phyloP scores from a whole-genome alignment of 225 moss, liverwort and hornwort species.

The Rhytidiadelphus loreus region DNA sequence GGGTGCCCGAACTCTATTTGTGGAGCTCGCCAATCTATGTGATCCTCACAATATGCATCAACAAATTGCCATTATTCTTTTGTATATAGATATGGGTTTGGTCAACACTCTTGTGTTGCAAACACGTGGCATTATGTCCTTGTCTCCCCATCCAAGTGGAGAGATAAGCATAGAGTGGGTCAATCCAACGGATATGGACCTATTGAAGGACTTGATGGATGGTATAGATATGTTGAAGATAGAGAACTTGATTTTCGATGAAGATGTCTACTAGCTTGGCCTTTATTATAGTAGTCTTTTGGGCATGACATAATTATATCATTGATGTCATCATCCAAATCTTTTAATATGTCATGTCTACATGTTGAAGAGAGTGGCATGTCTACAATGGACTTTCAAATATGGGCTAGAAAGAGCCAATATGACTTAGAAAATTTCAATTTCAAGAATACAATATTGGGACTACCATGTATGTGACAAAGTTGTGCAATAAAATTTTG shows the following conservation, averaged over 20 bases:
- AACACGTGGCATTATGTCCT: no score
- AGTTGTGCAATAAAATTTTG: not conserved
- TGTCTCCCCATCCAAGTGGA: not conserved
- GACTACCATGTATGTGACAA: no score
- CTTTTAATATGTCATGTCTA: not conserved
- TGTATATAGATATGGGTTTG: not conserved
- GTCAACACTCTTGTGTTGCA: not conserved
- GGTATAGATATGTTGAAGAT: not conserved
- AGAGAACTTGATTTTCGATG: not conserved
- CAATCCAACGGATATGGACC: not conserved
- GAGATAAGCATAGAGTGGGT: not conserved
- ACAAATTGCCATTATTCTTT: not conserved
- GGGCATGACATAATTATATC: no score
- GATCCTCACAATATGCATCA: not conserved
- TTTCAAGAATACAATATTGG: not conserved
- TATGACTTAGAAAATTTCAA: not conserved
- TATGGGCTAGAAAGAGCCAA: not conserved
- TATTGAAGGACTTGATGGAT: not conserved
- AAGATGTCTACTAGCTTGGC: not conserved
- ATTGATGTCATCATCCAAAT: not conserved
- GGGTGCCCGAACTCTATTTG: not conserved
- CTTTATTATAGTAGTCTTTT: no score
- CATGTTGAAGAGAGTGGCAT: no score
- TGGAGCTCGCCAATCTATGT: not conserved
- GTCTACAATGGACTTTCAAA: not conserved